Evolutionary conservation across 768 basidiomycete species (phyloP).

Genomic region (Naganishia vaughanmartiniae): DNA sequence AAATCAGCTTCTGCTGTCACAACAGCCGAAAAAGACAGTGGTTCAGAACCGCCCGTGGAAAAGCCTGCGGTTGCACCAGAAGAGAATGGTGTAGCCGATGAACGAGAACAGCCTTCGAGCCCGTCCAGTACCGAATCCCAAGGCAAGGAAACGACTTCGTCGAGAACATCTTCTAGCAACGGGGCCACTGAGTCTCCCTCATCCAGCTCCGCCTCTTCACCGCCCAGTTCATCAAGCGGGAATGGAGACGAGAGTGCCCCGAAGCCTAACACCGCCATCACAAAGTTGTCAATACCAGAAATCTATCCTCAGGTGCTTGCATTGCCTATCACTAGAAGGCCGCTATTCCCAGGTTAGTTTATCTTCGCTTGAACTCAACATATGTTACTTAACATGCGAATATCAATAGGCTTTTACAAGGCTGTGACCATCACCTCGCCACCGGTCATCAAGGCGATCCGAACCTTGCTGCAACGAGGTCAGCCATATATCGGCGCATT

Average conservation of each 20-base stretch:
- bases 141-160: conserved; percentile 10
- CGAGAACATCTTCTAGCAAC: conserved; percentile 27
- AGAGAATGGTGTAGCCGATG: conserved; percentile 24
- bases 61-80: conserved; percentile 15
- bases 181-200: neutral
- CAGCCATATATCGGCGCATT: conserved; percentile 97
- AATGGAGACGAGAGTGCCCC: conserved; percentile 8
- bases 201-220: conserved; percentile 25
- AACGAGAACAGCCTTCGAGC: neutral
- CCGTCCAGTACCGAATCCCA: neutral
- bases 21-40: neutral
- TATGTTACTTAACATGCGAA: neutral
- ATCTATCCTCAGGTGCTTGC: conserved; percentile 90
- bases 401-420: conserved; percentile 76
- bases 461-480: conserved; percentile 93
- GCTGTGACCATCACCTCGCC: conserved; percentile 91
- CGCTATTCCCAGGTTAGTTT: conserved; percentile 69
- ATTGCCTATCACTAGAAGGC: conserved; percentile 88
- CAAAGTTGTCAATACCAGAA: conserved; percentile 84
- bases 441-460: conserved; percentile 84
- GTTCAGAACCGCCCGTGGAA: neutral
- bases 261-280: conserved; percentile 36
- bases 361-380: neutral
- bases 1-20: neutral
- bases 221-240: conserved; percentile 16